phyloP scores from a whole-genome alignment of 73 alveolate genomes.

The Paramecium octaurelia region DNA sequence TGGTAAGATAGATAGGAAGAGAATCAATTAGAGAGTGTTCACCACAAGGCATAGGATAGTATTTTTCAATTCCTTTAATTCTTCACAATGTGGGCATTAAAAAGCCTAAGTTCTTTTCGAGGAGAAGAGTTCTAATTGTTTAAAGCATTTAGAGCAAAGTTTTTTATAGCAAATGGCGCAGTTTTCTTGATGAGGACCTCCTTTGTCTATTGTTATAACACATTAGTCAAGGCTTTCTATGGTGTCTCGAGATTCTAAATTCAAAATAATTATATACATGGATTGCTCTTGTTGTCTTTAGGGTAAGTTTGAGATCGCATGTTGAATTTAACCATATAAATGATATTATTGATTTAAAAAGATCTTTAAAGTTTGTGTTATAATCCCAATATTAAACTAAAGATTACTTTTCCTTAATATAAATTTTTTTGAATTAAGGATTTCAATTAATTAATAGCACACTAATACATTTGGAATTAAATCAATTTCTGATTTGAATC shows the following conservation, averaged over 20 bases:
- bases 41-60: not conserved
- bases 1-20: not conserved
- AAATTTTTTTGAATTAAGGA: not conserved
- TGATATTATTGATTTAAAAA: not conserved
- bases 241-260: not conserved
- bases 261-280: not conserved
- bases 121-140: not conserved
- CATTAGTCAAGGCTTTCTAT: not conserved
- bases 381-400: not conserved
- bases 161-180: not conserved
- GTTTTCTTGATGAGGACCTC: not conserved
- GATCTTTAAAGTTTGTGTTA: slow-evolving; percentile 6
- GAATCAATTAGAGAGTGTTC: not conserved
- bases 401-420: not conserved
- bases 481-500: not conserved
- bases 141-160: not conserved
- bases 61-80: not conserved
- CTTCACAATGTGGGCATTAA: not conserved
- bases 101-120: not conserved
- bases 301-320: not conserved
- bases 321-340: not conserved
- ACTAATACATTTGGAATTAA: not conserved
- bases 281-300: not conserved
- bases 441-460: not conserved
- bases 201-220: not conserved